Percentiles rank a stretch among this genome's conserved stretches.
Evolutionary conservation across 768 basidiomycete species (phyloP).

Genomic region (Porphyrellus cyaneotinctus): DNA sequence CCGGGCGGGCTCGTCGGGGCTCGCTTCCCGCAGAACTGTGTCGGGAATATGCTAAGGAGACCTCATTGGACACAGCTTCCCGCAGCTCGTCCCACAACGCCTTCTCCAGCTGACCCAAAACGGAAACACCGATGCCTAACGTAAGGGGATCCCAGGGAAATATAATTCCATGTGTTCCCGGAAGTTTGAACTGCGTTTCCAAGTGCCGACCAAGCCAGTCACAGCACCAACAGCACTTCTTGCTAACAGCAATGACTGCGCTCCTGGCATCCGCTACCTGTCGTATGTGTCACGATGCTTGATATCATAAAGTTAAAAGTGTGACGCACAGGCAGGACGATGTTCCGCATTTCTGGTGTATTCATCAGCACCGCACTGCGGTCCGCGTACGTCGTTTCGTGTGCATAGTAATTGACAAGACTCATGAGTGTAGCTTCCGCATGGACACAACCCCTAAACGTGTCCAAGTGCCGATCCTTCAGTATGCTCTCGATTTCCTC

Average conservation of each 20-base stretch:
- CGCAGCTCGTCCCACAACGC: background rate
- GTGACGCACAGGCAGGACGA: background rate
- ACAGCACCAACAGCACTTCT: constrained; percentile 1
- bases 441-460: background rate
- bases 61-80: background rate
- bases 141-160: background rate
- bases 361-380: background rate
- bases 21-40: background rate
- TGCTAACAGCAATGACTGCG: background rate
- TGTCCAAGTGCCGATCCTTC: background rate
- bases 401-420: background rate
- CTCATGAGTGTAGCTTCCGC: background rate
- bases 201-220: background rate
- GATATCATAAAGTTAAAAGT: background rate
- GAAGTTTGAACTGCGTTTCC: background rate
- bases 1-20: too few relatives aligned
- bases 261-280: background rate
- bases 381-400: background rate
- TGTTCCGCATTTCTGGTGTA: background rate
- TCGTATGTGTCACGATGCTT: background rate
- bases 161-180: background rate
- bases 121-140: background rate
- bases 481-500: background rate
- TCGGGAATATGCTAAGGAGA: background rate
- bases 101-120: background rate